phyloP scores from a whole-genome alignment of 179 eudicot species.

The Beta macrorhiza region DNA sequence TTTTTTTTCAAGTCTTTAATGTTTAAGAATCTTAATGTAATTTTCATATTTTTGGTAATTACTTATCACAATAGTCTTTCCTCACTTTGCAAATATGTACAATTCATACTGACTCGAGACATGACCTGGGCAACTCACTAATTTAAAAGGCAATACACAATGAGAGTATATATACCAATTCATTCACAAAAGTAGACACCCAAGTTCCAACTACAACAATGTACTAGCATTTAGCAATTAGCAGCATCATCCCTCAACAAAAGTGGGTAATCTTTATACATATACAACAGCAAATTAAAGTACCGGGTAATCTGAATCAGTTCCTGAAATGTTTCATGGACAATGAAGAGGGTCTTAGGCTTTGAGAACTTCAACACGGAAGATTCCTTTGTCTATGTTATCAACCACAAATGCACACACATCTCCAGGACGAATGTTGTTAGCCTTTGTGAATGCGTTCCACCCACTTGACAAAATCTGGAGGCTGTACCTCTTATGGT shows the following conservation, averaged over 20 bases:
- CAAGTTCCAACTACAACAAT: not conserved
- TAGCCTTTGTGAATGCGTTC: constrained; percentile 40
- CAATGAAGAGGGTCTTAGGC: not conserved
- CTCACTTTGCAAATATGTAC: too few relatives aligned
- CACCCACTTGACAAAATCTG: constrained; percentile 48
- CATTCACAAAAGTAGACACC: constrained; percentile 1
- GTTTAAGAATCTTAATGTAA: too few relatives aligned
- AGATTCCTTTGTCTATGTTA: constrained; percentile 23
- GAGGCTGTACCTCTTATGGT: constrained; percentile 27
- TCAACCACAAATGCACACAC: constrained; percentile 38
- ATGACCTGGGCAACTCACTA: too few relatives aligned
- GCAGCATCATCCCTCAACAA: not conserved
- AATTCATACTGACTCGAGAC: too few relatives aligned
- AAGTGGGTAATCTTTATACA: not conserved
- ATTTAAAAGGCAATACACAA: not conserved
- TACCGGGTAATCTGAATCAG: not conserved
- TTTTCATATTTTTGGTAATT: too few relatives aligned
- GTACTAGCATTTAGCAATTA: not conserved
- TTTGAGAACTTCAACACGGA: constrained; percentile 25
- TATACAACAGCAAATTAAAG: not conserved
- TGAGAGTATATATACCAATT: not conserved
- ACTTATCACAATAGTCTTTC: too few relatives aligned
- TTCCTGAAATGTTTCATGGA: not conserved
- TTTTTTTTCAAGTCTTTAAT: too few relatives aligned
- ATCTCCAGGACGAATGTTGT: constrained; percentile 40